Base-by-base conservation (phyloP, 2,329 filamentous ascomycete genomes). In the Monilinia aucupariae region DNA sequence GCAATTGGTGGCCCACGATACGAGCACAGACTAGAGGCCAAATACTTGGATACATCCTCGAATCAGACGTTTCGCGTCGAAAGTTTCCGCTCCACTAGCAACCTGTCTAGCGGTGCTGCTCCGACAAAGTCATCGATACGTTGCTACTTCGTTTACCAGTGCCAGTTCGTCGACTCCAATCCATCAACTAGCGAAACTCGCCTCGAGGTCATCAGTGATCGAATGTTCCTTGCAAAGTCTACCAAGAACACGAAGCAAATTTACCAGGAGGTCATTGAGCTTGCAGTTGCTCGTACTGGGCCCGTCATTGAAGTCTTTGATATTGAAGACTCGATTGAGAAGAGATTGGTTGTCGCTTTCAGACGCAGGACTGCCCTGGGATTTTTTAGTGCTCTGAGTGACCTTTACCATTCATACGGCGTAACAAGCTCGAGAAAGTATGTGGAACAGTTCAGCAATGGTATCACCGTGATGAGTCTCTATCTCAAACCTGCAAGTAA, bases 81-180 rank as follows among this genome's bases (percentile, higher is more conserved):
- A 82, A 97, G 93, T 27, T 99, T 99, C 85, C 88, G 94, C 66
- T 97, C 94, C 3, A 88, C 90, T 4, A 92, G 89, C 66, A 85
- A 88, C 39, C 81, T 97, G 49, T 58, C 45, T 10, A 90, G 90
- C 10, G 82, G 81, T 64, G 78, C 85, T 51, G 52, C 43, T 32
- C 83, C 85, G 65, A 87, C 88, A 63, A 88, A 92, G 72, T 87
- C 93, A 64, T 91, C 93, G 61, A 81, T 99, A 62, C 89, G 94
- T 66, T 99, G 94, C 81, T 99, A 99, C 80, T 99, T 99, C 75
- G 92, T 99, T 70, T 99, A 99, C 81, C 91, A 96, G 77, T 96
- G 93, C 77, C 86, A 89, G 73, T 99, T 97, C 77, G 86, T 85
- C 69, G 85, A 93, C 71, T 80, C 88, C 10, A 86, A 86, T 67